phyloP scores from a whole-genome alignment of 1,284 basidiomycete genomes.

The Ganoderma meredithae region DNA sequence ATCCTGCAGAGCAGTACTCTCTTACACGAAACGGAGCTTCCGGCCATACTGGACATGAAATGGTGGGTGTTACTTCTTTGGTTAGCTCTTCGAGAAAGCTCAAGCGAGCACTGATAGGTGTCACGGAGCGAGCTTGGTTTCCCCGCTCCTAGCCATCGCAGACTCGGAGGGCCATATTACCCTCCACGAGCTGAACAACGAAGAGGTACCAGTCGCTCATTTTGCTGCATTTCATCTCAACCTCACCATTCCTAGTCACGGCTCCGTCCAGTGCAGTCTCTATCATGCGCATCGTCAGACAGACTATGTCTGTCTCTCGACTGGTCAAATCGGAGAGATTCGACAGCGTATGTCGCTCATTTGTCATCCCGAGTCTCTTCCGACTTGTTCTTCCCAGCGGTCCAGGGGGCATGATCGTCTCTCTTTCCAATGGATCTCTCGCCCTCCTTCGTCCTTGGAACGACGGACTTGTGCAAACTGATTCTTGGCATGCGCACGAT shows the following conservation, averaged over 20 bases:
- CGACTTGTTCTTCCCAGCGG: conserved; percentile 43
- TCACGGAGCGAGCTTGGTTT: conserved; percentile 50
- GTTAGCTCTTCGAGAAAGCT: not conserved
- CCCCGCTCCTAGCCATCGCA: conserved; percentile 72
- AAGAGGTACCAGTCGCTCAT: conserved; percentile 51
- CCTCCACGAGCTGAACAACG: conserved; percentile 60
- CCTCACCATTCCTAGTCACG: conserved; percentile 53
- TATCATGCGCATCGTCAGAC: conserved; percentile 66
- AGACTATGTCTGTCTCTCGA: conserved; percentile 87
- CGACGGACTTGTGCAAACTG: conserved; percentile 51
- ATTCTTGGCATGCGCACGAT: conserved; percentile 89
- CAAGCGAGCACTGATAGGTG: conserved; percentile 51
- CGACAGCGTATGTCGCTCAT: conserved; percentile 33
- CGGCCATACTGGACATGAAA: conserved; percentile 93
- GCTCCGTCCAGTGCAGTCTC: conserved; percentile 53
- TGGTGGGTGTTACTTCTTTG: conserved; percentile 61
- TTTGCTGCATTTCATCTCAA: not conserved
- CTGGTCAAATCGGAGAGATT: conserved; percentile 76
- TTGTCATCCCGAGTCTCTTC: not conserved
- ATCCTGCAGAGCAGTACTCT: conserved; percentile 54
- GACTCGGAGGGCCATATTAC: conserved; percentile 85
- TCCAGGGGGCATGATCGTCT: conserved; percentile 72
- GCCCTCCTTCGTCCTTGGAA: conserved; percentile 61
- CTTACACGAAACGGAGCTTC: conserved; percentile 74
- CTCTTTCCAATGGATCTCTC: conserved; percentile 81